Evolutionary conservation across 306 rosid genomes (phyloP).

Genomic region (Myrica gale): DNA sequence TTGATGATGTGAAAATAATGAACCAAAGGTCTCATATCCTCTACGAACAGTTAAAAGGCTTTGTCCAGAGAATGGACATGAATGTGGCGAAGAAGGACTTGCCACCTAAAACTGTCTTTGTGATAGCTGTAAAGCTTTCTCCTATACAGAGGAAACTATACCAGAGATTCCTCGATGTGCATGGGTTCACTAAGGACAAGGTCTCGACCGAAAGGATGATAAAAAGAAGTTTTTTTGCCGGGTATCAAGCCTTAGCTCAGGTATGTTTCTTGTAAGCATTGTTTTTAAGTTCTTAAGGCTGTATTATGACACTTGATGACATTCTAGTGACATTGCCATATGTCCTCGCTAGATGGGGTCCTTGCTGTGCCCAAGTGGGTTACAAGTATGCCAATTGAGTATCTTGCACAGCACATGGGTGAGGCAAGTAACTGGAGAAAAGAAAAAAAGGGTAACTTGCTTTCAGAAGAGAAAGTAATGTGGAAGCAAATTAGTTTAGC

Average conservation of each 20-base stretch:
- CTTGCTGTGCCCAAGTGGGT: background rate
- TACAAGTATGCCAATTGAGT: background rate
- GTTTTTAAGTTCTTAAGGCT: background rate
- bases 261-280: conserved; percentile 33
- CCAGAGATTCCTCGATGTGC: conserved; percentile 88
- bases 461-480: background rate
- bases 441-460: no score
- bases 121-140: conserved; percentile 91
- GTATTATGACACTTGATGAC: background rate
- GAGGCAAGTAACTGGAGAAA: no score
- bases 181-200: conserved; percentile 68
- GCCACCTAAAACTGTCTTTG: conserved; percentile 97
- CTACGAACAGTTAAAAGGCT: conserved; percentile 85
- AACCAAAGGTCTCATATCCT: conserved; percentile 97
- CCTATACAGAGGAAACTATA: conserved; percentile 84
- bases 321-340: background rate
- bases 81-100: conserved; percentile 88
- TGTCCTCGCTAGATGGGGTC: background rate
- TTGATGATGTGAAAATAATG: conserved; percentile 89
- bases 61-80: conserved; percentile 99
- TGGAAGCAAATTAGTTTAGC: background rate
- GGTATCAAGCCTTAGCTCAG: conserved; percentile 97
- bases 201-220: conserved; percentile 55
- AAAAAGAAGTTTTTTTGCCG: conserved; percentile 90
- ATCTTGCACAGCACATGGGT: background rate